phyloP scores from a whole-genome alignment of 192 early-diverging fungal species.

The Backusella circina region DNA sequence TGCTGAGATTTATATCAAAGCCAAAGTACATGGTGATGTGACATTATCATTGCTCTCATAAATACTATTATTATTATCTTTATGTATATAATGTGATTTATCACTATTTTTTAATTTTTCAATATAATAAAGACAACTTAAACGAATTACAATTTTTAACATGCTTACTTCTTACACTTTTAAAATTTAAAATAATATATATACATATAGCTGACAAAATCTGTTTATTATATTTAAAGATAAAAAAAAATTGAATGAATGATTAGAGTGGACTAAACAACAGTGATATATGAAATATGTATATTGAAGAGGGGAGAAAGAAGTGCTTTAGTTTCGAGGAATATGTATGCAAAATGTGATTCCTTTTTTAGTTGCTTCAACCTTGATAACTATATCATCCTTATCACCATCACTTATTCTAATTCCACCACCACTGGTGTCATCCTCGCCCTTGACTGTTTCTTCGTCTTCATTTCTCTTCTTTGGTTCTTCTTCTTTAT shows the following conservation, averaged over 20 bases:
- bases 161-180: too few relatives aligned
- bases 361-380: slow-evolving; percentile 20
- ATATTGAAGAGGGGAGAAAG: background rate
- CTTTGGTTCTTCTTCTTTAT: background rate
- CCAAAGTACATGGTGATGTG: slow-evolving; percentile 18
- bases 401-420: background rate
- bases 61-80: background rate
- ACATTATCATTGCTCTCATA: slow-evolving; percentile 11
- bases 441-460: background rate
- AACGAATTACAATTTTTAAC: background rate
- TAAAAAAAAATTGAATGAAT: background rate
- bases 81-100: background rate
- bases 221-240: background rate
- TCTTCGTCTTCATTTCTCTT: background rate
- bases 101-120: background rate
- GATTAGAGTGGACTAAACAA: too few relatives aligned
- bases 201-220: background rate
- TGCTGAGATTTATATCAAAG: slow-evolving; percentile 3
- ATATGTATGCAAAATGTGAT: slow-evolving; percentile 21
- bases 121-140: background rate
- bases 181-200: too few relatives aligned
- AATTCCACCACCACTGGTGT: background rate
- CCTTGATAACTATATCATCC: slow-evolving; percentile 16
- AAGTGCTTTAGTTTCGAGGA: slow-evolving; percentile 5
- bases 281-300: too few relatives aligned